These are phyloP conservation scores for Entomortierella parvispora DNA, from an alignment of 192 early-diverging fungal genomes.

Conservation along the genomic window DNA sequence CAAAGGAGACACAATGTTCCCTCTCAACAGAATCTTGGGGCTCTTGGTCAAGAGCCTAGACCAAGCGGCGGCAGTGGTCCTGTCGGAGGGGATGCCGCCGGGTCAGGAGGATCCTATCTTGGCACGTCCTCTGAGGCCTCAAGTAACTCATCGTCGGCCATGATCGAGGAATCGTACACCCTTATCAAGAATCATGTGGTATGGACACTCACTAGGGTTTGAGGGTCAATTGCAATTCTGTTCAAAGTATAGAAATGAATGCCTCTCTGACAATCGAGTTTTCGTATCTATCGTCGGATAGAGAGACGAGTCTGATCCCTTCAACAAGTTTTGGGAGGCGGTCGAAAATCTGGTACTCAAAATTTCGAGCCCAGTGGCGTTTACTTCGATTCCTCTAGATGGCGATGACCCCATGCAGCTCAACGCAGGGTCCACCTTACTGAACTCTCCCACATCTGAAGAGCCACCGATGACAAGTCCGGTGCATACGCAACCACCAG, in stretches of 20 bases:
- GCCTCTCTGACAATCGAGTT: not conserved
- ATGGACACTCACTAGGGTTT: too few species aligned
- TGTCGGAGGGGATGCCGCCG: not conserved
- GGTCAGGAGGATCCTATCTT: constrained; percentile 10
- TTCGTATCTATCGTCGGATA: constrained; percentile 6
- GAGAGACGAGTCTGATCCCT: constrained; percentile 81
- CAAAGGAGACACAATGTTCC: constrained; percentile 5
- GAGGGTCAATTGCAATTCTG: too few species aligned
- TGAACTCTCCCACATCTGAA: constrained; percentile 17
- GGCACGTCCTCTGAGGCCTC: constrained; percentile 19
- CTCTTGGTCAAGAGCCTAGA: not conserved
- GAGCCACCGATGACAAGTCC: constrained; percentile 10
- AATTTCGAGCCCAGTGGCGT: constrained; percentile 72
- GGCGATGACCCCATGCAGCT: constrained; percentile 43
- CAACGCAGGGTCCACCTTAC: constrained; percentile 10
- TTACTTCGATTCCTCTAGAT: constrained; percentile 65
- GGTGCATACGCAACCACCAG: not conserved
- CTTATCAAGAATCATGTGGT: constrained; percentile 41
- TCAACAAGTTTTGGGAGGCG: constrained; percentile 84
- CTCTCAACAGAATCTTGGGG: not conserved
- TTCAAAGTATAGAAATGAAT: too few species aligned
- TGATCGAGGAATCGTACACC: constrained; percentile 47
- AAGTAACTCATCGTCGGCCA: constrained; percentile 43
- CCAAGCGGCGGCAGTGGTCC: not conserved
- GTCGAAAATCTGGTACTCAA: constrained; percentile 80